Base-by-base conservation (phyloP, 768 basidiomycete genomes). In the Dioszegia crocea region DNA sequence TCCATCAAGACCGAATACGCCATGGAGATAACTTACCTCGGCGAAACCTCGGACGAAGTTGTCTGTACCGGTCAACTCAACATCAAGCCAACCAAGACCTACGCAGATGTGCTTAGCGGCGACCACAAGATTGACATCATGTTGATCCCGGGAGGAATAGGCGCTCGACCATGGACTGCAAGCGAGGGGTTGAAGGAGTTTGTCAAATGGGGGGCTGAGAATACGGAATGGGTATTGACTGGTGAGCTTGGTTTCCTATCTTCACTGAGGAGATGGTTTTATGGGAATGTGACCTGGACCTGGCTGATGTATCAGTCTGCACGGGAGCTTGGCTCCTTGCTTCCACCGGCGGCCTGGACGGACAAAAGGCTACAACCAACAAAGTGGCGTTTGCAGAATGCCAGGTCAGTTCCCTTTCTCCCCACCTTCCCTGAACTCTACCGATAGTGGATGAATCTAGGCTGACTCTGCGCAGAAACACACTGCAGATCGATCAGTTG, bases 271-370 rank as follows among this genome's bases (percentile, higher is more conserved):
- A n/a, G n/a, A n/a, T n/a, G n/a, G n/a, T n/a, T n/a, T n/a, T n/a
- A n/a, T n/a, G n/a, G n/a, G n/a, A n/a, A n/a, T n/a, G n/a, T n/a
- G n/a, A n/a, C n/a, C n/a, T n/a, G n/a, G n/a, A n/a, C n/a, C n/a
- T n/a, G n/a, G n/a, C 19, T 48, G 44, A 41, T 29, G 38, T 47
- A 4, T 21, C 21, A 66, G 64, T 66, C 1, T 66, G 64, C 53
- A 66, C 64, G 1, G 64, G 64, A n/a, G 52, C 54, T 6, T 66
- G 64, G 64, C 57, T 66, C 17, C 40, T 66, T 14, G 57, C 64
- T 3, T 19, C 36, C 21, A 59, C 57, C 27, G 64, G 64, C 8
- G 38, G 43, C 1, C 51, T 66, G 2, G 43, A 49, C 5, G 64
- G 64, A 17, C 47, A 60, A 24, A 62, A 38, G 40, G 64, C 64